phyloP scores from a whole-genome alignment of 768 basidiomycete genomes.

The Termitomyces sp. region DNA sequence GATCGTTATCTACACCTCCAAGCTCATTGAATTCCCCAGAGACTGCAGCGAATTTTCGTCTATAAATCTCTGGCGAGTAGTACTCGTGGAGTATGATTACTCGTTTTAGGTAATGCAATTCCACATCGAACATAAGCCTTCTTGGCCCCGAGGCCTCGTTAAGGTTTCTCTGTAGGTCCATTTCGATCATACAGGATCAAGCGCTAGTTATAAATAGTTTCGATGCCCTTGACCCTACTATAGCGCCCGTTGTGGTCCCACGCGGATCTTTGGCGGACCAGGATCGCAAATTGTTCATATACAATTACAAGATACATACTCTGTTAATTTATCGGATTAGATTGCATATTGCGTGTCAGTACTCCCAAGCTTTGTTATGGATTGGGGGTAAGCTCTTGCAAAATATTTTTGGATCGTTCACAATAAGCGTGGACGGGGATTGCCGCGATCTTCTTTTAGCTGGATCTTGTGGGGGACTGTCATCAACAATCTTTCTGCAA shows the following conservation, averaged over 20 bases:
- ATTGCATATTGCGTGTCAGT: background rate
- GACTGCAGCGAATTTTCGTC: background rate
- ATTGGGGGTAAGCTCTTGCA: no score
- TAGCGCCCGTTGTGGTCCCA: background rate
- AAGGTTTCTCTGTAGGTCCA: no score
- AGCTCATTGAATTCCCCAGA: background rate
- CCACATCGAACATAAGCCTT: background rate
- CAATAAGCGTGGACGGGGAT: conserved; percentile 14
- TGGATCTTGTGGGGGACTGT: background rate
- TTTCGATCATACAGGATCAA: background rate
- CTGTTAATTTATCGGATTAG: background rate
- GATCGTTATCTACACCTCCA: background rate
- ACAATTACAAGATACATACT: no score
- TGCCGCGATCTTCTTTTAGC: conserved; percentile 16
- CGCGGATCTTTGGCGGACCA: background rate
- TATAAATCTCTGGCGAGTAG: background rate
- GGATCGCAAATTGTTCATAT: background rate
- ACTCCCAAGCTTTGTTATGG: no score
- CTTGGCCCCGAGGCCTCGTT: no score
- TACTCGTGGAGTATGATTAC: background rate
- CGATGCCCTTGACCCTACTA: background rate
- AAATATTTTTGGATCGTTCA: background rate
- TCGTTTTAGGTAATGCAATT: background rate
- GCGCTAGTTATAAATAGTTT: background rate
- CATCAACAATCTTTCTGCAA: conserved; percentile 7